phyloP scores from a whole-genome alignment of 2,329 filamentous ascomycete genomes.

The Cyphellophora attinorum region DNA sequence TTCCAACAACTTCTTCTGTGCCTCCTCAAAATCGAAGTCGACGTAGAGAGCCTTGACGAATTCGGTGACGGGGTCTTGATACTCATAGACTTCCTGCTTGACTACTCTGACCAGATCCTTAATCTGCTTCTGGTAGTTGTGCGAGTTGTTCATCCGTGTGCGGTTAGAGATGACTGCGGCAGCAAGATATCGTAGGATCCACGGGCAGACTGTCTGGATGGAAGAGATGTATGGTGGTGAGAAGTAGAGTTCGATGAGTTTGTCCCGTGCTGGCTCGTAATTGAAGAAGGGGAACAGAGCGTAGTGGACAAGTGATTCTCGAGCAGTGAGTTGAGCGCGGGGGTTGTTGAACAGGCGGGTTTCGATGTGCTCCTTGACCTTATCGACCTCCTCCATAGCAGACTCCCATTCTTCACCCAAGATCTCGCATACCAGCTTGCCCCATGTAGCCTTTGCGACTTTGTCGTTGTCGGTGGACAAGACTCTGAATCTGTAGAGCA shows the following conservation, averaged over 20 bases:
- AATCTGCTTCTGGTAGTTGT: conserved; percentile 91
- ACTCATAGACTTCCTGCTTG: conserved; percentile 95
- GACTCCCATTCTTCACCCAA: conserved; percentile 91
- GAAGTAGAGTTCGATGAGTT: conserved; percentile 93
- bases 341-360: conserved; percentile 93
- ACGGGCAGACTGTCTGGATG: conserved; percentile 94
- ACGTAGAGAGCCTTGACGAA: conserved; percentile 95
- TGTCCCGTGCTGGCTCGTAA: conserved; percentile 81
- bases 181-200: conserved; percentile 88
- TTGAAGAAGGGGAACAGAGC: conserved; percentile 98
- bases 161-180: conserved; percentile 93
- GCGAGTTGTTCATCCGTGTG: conserved; percentile 68
- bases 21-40: conserved; percentile 95
- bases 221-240: conserved; percentile 97
- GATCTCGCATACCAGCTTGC: conserved; percentile 94
- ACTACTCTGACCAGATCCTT: conserved; percentile 96
- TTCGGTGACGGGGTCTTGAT: conserved; percentile 88
- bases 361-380: conserved; percentile 87
- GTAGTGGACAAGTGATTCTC: conserved; percentile 98
- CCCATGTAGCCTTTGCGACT: conserved; percentile 91
- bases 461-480: conserved; percentile 98
- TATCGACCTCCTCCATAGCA: conserved; percentile 81
- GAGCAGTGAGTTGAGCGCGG: conserved; percentile 87
- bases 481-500: conserved; percentile 96
- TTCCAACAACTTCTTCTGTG: conserved; percentile 73